A percentile compares a stretch with the other conserved stretches of the same genome.
Evolutionary conservation across 768 basidiomycete species (phyloP).

Genomic region (Lentinula aciculospora): DNA sequence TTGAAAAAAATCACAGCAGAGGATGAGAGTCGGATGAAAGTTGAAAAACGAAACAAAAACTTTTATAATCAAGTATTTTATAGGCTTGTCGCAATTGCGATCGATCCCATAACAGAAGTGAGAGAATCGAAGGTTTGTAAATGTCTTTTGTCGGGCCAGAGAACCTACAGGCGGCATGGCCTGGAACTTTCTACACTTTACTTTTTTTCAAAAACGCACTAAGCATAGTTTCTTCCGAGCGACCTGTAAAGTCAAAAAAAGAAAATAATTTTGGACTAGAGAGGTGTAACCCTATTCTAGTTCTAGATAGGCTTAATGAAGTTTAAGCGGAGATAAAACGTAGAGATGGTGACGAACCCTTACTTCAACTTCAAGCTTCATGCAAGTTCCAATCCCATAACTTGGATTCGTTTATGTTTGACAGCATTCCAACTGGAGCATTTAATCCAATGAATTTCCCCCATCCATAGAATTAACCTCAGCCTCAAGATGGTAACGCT

Average conservation of each 20-base stretch:
- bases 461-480: slow-evolving; percentile 4
- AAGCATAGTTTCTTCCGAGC: neutral
- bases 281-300: neutral
- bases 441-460: neutral
- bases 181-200: neutral
- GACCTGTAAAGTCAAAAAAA: neutral
- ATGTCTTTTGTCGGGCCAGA: neutral
- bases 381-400: neutral
- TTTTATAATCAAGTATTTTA: no score
- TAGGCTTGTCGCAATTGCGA: no score
- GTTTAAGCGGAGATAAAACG: neutral
- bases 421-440: neutral
- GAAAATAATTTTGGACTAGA: no score
- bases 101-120: neutral
- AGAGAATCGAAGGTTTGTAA: neutral
- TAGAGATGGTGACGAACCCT: neutral
- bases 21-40: neutral
- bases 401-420: neutral
- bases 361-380: neutral
- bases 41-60: neutral
- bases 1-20: no score
- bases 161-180: neutral
- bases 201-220: neutral
- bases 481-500: slow-evolving; percentile 1
- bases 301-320: neutral